phyloP scores from a whole-genome alignment of 805 yeast species.

The Yarrowia phangngaensis region DNA sequence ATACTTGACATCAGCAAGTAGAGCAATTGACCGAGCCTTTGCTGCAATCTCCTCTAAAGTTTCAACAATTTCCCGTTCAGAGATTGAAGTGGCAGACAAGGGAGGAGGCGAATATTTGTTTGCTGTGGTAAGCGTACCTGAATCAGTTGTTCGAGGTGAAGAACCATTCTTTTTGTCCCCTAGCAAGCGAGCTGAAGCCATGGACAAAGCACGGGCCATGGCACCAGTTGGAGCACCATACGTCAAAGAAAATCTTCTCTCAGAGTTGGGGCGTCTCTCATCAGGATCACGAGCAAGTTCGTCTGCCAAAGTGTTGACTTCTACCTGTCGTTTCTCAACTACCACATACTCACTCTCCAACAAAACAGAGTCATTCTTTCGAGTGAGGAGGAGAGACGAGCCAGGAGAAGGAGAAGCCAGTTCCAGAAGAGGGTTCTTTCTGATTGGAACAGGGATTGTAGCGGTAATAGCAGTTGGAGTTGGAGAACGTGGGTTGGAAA shows the following conservation, averaged over 20 bases:
- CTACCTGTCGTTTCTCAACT: conserved; percentile 90
- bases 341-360: conserved; percentile 88
- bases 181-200: conserved; percentile 83
- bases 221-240: conserved; percentile 72
- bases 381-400: background rate
- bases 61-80: conserved; percentile 11
- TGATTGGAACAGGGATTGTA: background rate
- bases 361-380: conserved; percentile 12
- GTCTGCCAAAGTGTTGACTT: conserved; percentile 92
- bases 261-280: conserved; percentile 7
- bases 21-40: conserved; percentile 81
- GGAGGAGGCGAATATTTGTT: background rate
- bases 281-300: conserved; percentile 55
- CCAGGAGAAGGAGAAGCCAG: conserved; percentile 19
- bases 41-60: conserved; percentile 72
- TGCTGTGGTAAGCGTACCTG: background rate
- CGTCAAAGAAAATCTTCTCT: conserved; percentile 37
- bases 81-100: background rate
- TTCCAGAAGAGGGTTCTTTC: conserved; percentile 10
- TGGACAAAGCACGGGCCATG: conserved; percentile 75
- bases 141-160: conserved; percentile 4
- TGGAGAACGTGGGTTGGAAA: background rate
- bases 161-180: conserved; percentile 45
- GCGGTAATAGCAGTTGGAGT: background rate
- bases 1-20: conserved; percentile 88